A percentile compares a stretch with the other conserved stretches of the same genome.
These are phyloP conservation scores for Boletus barrowsii DNA, from an alignment of 768 basidiomycete genomes.

Conservation along the genomic window DNA sequence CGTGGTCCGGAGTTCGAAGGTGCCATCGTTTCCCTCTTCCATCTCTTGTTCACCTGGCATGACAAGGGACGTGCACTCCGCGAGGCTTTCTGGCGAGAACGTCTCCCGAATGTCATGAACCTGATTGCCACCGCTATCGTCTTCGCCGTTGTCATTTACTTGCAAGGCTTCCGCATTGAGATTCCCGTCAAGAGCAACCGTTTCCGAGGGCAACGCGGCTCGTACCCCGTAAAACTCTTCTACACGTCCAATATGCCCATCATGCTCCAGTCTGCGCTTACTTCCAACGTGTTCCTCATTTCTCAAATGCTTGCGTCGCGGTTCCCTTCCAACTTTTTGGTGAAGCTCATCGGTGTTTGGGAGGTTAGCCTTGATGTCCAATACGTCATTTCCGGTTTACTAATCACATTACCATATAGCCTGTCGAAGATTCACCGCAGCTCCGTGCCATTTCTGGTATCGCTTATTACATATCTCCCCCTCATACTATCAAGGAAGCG, in stretches of 20 bases:
- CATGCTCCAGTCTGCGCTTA: no score
- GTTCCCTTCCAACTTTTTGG: constrained; percentile 46
- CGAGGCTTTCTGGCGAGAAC: constrained; percentile 97
- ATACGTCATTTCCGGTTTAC: neutral
- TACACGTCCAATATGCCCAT: no score
- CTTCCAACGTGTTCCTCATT: no score
- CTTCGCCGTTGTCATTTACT: no score
- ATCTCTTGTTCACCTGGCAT: constrained; percentile 96
- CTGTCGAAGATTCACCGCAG: constrained; percentile 91
- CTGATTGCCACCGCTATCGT: no score
- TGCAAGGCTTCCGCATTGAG: no score
- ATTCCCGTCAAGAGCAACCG: no score
- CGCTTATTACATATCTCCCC: constrained; percentile 97
- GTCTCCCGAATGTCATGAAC: constrained; percentile 60
- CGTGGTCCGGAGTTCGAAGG: constrained; percentile 98
- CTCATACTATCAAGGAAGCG: constrained; percentile 89
- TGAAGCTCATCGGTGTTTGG: constrained; percentile 91
- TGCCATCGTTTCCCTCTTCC: constrained; percentile 94
- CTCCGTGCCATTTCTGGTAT: constrained; percentile 87
- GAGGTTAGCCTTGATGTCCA: constrained; percentile 58
- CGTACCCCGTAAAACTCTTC: no score
- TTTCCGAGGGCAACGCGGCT: no score
- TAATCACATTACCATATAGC: constrained; percentile 45
- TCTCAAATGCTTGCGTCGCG: no score
- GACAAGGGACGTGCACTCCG: constrained; percentile 96